A percentile compares a stretch with the other conserved stretches of the same genome.
Evolutionary conservation across 371 early-diverging fungal species (phyloP).

Genomic region (Mycotypha africana): DNA sequence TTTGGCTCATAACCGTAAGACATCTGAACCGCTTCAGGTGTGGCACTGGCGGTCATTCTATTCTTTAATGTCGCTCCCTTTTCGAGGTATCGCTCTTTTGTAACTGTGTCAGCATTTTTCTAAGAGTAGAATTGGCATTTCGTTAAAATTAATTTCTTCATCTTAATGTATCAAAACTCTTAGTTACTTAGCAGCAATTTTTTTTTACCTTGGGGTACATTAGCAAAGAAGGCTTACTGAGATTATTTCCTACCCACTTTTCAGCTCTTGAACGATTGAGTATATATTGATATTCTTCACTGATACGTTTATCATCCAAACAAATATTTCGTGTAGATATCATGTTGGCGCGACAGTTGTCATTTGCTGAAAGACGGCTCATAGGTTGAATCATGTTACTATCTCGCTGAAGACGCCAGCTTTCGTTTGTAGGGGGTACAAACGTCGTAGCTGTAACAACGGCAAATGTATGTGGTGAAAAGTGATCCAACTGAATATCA

Average conservation of each 20-base stretch:
- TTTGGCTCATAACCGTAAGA: too few species aligned
- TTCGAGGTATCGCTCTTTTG: not conserved
- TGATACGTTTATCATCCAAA: slow-evolving; percentile 34
- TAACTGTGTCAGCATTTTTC: not conserved
- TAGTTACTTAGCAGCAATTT: not conserved
- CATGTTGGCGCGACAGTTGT: too few species aligned
- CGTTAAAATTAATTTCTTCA: too few species aligned
- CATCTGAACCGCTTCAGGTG: too few species aligned
- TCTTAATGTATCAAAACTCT: too few species aligned
- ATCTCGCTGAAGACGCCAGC: too few species aligned
- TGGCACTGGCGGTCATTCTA: too few species aligned
- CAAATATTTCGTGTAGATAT: slow-evolving; percentile 17
- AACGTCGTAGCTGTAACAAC: slow-evolving; percentile 25
- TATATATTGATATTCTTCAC: slow-evolving; percentile 57
- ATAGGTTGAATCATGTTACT: too few species aligned
- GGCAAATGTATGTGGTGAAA: slow-evolving; percentile 15
- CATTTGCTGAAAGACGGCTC: too few species aligned
- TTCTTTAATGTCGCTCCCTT: too few species aligned
- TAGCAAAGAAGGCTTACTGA: slow-evolving; percentile 45
- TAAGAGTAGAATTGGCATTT: too few species aligned
- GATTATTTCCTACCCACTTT: slow-evolving; percentile 48
- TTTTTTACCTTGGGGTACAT: slow-evolving; percentile 42
- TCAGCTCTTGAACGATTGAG: slow-evolving; percentile 40
- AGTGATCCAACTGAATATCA: slow-evolving; percentile 6
- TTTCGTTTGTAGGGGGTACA: slow-evolving; percentile 11